Evolutionary conservation across 805 yeast species (phyloP).

Genomic region (Sugiyamaella lignohabitans): DNA sequence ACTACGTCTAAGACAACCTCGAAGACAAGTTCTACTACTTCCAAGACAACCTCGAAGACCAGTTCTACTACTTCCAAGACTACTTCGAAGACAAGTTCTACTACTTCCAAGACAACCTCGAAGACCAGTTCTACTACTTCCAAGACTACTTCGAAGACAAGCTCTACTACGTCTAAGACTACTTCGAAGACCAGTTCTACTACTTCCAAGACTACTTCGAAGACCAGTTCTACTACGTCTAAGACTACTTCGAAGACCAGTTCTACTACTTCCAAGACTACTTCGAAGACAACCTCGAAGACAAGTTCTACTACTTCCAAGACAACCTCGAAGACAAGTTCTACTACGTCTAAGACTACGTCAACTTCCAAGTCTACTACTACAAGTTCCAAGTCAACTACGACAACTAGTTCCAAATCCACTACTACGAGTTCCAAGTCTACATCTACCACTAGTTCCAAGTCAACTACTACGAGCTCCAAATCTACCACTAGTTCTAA

Average conservation of each 20-base stretch:
- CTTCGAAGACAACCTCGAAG: background rate
- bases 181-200: background rate
- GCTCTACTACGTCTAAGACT: background rate
- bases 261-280: background rate
- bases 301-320: background rate
- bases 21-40: background rate
- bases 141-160: background rate
- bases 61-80: background rate
- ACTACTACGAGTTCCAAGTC: background rate
- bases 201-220: background rate
- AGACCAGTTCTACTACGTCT: background rate
- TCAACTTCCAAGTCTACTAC: background rate
- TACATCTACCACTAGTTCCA: background rate
- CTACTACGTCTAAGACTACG: background rate
- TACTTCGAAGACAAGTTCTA: background rate
- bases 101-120: background rate
- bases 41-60: too few species aligned
- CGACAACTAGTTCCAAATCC: background rate
- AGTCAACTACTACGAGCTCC: background rate
- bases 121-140: background rate
- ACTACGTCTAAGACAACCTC: too few species aligned
- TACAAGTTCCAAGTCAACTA: background rate
- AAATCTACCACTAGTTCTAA: background rate
- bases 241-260: background rate
- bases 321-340: background rate